A percentile compares a stretch with the other conserved stretches of the same genome.
Conservation (phyloP, 1,284 basidiomycete genomes). For the Coniophora puteana region DNA sequence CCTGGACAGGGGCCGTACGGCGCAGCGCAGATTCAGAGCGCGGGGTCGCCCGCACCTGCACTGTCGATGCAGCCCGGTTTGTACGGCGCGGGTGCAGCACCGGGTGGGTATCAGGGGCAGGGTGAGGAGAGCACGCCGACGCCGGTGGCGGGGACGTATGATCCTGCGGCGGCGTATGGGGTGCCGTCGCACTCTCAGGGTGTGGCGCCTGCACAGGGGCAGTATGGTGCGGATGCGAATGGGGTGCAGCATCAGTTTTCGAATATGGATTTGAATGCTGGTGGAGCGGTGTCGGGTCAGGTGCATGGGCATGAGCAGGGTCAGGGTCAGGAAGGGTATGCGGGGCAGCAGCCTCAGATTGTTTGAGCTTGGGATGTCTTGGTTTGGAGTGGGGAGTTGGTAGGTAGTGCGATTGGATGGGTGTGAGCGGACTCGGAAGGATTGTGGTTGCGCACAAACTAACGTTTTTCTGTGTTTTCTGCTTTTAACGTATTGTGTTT, state of each 20-base stretch:
- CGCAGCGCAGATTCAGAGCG: too few relatives aligned
- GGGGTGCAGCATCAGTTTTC: slow-evolving; percentile 28
- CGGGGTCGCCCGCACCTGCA: too few relatives aligned
- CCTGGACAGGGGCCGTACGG: slow-evolving; percentile 10
- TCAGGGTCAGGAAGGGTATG: background rate
- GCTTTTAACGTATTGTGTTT: too few relatives aligned
- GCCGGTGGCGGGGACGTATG: background rate
- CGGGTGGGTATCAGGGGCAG: slow-evolving; percentile 2
- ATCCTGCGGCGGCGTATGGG: background rate
- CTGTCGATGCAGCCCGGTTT: too few relatives aligned
- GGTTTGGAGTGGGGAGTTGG: too few relatives aligned
- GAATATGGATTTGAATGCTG: slow-evolving; percentile 27
- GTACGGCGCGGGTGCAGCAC: slow-evolving; percentile 1
- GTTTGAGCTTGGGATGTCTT: too few relatives aligned
- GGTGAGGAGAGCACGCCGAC: too few relatives aligned
- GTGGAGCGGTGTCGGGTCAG: slow-evolving; percentile 16
- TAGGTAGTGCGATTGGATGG: background rate
- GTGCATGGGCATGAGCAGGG: slow-evolving; percentile 10
- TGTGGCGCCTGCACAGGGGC: slow-evolving; percentile 8
- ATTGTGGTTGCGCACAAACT: too few relatives aligned
- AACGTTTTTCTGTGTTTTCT: too few relatives aligned
- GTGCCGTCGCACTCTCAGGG: background rate
- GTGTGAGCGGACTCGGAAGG: too few relatives aligned
- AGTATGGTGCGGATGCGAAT: slow-evolving; percentile 21
- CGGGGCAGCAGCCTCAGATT: too few relatives aligned